Evolutionary conservation across 805 yeast genomes (phyloP).

Genomic region (Candida mattraensis): DNA sequence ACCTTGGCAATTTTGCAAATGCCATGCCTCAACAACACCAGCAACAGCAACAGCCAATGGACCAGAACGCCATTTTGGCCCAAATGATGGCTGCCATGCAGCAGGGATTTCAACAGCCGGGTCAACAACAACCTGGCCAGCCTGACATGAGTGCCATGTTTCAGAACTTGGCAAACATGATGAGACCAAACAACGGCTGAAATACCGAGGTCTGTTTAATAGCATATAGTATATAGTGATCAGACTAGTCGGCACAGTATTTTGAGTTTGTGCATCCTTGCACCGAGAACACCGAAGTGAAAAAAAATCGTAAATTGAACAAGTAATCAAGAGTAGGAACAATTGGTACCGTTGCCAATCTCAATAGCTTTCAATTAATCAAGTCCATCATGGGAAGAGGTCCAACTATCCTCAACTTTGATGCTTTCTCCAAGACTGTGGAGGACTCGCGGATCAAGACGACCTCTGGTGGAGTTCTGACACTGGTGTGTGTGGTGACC

Average conservation of each 20-base stretch:
- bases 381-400: slow-evolving; percentile 31
- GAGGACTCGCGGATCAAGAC: slow-evolving; percentile 92
- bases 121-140: too few relatives aligned
- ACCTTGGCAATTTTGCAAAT: slow-evolving; percentile 21
- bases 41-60: slow-evolving; percentile 20
- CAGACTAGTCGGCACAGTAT: too few relatives aligned
- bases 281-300: background rate
- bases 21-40: slow-evolving; percentile 16
- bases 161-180: slow-evolving; percentile 37
- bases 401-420: slow-evolving; percentile 55
- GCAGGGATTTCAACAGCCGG: slow-evolving; percentile 26
- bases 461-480: slow-evolving; percentile 85
- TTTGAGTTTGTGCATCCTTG: too few relatives aligned
- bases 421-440: slow-evolving; percentile 91
- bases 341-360: too few relatives aligned
- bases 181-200: too few relatives aligned
- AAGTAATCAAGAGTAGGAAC: slow-evolving; percentile 1
- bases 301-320: slow-evolving; percentile 1
- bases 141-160: slow-evolving; percentile 37
- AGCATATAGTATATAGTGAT: too few relatives aligned
- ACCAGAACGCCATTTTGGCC: slow-evolving; percentile 31
- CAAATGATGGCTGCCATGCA: slow-evolving; percentile 37
- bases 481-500: slow-evolving; percentile 64
- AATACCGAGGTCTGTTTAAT: background rate
- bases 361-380: too few relatives aligned